A percentile compares a stretch with the other conserved stretches of the same genome.
Evolutionary conservation across 345 rosid species (phyloP).

Genomic region (Leavenworthia alabamica): DNA sequence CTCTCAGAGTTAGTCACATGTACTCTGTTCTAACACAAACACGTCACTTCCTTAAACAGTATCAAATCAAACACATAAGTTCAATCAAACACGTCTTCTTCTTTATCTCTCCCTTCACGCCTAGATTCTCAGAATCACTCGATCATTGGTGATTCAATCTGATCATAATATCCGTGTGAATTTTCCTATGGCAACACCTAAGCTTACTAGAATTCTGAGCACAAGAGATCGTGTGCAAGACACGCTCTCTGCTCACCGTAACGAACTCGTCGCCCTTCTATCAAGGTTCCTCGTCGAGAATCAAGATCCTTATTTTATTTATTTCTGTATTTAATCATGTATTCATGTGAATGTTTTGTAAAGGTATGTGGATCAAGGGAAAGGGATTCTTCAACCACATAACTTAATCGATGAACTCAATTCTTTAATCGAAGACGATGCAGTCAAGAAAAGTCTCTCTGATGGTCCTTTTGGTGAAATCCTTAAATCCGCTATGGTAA

Average conservation of each 20-base stretch:
- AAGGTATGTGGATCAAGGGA: constrained; percentile 93
- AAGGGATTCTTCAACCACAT: constrained; percentile 86
- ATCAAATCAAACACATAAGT: constrained; percentile 13
- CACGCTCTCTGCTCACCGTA: constrained; percentile 82
- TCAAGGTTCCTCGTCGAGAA: constrained; percentile 51
- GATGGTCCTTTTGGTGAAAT: constrained; percentile 74
- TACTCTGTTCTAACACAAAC: constrained; percentile 7
- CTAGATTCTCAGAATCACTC: not conserved
- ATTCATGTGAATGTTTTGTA: too few relatives aligned
- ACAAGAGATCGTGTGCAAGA: constrained; percentile 82
- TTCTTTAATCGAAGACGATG: constrained; percentile 48
- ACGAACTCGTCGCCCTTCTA: constrained; percentile 86
- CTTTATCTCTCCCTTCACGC: not conserved
- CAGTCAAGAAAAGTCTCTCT: constrained; percentile 38
- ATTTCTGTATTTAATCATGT: not conserved
- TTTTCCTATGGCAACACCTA: constrained; percentile 55
- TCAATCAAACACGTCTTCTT: constrained; percentile 30
- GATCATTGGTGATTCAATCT: not conserved
- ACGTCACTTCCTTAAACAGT: constrained; percentile 19
- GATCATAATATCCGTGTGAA: too few relatives aligned
- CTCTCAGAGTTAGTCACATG: constrained; percentile 12
- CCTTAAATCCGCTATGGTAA: constrained; percentile 70
- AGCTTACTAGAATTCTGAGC: constrained; percentile 56
- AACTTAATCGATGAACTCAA: constrained; percentile 79
- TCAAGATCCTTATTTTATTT: not conserved